A percentile compares a stretch with the other conserved stretches of the same genome.
These are phyloP conservation scores for Cutaneotrichosporon arboriforme DNA, from an alignment of 1,284 basidiomycete species.

Conservation along the genomic window DNA sequence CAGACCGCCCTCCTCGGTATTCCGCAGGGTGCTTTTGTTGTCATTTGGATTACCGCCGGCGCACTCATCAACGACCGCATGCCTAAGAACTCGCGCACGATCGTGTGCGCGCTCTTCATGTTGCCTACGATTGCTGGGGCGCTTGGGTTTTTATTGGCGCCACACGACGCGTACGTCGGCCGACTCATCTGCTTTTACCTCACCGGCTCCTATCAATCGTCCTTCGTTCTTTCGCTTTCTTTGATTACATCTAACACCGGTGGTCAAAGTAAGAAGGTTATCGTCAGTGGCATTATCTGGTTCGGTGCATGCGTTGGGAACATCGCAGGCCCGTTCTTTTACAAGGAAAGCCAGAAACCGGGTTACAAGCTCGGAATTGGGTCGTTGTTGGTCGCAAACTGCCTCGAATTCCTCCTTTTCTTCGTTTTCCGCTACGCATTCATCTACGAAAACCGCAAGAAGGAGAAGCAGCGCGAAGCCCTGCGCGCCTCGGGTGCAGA, in stretches of 20 bases:
- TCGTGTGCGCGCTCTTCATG: constrained; percentile 44
- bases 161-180: constrained; percentile 42
- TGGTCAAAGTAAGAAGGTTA: constrained; percentile 52
- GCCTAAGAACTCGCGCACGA: constrained; percentile 41
- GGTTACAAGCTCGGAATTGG: constrained; percentile 50
- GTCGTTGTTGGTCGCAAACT: constrained; percentile 46
- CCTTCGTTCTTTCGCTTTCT: constrained; percentile 51
- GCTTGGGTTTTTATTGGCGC: constrained; percentile 48
- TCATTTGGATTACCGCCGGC: constrained; percentile 41
- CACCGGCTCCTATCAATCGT: constrained; percentile 50
- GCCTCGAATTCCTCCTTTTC: constrained; percentile 46
- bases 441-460: constrained; percentile 47
- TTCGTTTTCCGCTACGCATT: constrained; percentile 48
- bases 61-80: constrained; percentile 39
- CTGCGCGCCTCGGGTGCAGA: not conserved
- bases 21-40: constrained; percentile 44
- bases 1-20: constrained; percentile 46
- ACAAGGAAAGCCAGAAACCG: constrained; percentile 45
- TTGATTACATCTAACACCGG: constrained; percentile 52
- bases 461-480: constrained; percentile 36
- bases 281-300: constrained; percentile 43
- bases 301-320: constrained; percentile 48
- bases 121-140: constrained; percentile 45
- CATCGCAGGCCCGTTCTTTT: constrained; percentile 50
- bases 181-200: constrained; percentile 55